Conservation (phyloP, 73 alveolate genomes). For the Paramecium tetraurelia region DNA sequence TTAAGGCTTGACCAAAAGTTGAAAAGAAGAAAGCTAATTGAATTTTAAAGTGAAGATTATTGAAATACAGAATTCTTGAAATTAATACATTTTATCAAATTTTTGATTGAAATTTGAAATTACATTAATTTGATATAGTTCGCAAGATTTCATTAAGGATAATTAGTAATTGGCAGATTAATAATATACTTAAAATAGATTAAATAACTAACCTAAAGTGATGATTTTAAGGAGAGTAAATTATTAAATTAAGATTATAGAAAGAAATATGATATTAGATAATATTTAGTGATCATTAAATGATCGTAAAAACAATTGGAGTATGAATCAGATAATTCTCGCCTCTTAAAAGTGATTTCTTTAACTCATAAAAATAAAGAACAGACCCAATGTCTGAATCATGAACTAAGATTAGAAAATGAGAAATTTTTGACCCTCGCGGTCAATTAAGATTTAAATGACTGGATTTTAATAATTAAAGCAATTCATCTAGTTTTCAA, state of each 20-base stretch:
- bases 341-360: background rate
- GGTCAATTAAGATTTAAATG: background rate
- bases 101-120: background rate
- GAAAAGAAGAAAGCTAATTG: background rate
- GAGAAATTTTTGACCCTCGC: background rate
- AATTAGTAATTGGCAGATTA: background rate
- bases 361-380: background rate
- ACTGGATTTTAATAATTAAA: background rate
- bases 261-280: too few relatives aligned
- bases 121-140: too few relatives aligned
- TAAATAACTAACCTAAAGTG: too few relatives aligned
- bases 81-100: too few relatives aligned
- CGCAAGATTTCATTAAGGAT: background rate
- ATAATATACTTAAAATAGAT: too few relatives aligned
- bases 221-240: too few relatives aligned
- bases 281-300: background rate
- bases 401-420: background rate
- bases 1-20: too few relatives aligned
- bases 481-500: background rate
- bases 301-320: background rate
- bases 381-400: background rate
- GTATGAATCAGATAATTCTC: background rate
- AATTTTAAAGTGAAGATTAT: background rate
- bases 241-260: too few relatives aligned
- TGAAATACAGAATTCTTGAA: background rate